Evolutionary conservation across 352 stramenopile genomes (phyloP), one percentile per base, ranked within the genome.

Genomic region (Pythium plurisporium): DNA sequence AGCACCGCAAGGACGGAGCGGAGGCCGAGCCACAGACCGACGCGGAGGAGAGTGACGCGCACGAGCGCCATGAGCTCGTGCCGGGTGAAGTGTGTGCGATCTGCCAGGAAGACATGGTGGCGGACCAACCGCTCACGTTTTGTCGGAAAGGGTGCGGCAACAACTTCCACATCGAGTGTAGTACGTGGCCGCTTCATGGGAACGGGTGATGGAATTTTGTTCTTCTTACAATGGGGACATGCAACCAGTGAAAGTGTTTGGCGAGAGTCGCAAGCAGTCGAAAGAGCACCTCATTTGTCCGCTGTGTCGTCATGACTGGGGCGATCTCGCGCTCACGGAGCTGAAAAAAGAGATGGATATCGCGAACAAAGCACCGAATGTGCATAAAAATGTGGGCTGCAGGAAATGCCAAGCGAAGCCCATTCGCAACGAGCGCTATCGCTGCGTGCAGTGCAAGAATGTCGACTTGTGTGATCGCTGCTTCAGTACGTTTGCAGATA

Each of bases 201-300:
- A 20, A 34, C 20, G 9, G 23, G 0, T 36, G 9, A 0, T 19
- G 42, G 8, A 14, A 6, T 10, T 14, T n/a, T 30, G 26, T 11
- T 15, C 33, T 38, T 38, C 9, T 15, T 38, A 10, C 33, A 38
- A 38, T 22, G 31, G 12, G 3, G 17, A 22, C 2, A n/a, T 22
- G 23, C 19, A 17, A 20, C 1, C 30, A 79, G 85, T 94, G 82
- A 91, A 91, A 47, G 79, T 94, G 2, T 92, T 90, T 67, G 83
- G 81, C 1, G 84, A 94, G 31, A 90, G 80, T 51, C 72, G 84
- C 6, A 72, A 74, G 26, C 82, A 91, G 49, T 89, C 83, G 15
- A 94, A 93, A 47, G 82, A 91, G 31, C 84, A 86, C 49, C 90
- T 94, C 19, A 84, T 86, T 30, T 94, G 84, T n/a, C 84, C 84